These are phyloP conservation scores for Phaeotremella fagi DNA, from an alignment of 768 basidiomycete genomes.

Conservation along the genomic window DNA sequence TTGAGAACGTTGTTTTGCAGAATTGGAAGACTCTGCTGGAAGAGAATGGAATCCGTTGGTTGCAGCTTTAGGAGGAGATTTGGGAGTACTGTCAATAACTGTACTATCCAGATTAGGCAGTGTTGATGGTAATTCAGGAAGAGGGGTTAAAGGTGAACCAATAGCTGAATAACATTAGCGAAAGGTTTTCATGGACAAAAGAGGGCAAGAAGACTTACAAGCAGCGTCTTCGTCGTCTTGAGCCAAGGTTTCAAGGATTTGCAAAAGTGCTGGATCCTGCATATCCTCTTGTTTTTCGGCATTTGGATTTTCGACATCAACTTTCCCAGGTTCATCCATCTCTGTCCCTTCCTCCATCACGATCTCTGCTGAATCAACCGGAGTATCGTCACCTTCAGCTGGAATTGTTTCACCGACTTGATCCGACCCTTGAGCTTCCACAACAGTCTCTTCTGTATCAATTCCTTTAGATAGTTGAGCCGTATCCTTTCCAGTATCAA, in stretches of 20 bases:
- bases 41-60: neutral
- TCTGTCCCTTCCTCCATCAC: neutral
- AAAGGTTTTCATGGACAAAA: neutral
- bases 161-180: slow-evolving; percentile 9
- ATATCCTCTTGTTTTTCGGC: neutral
- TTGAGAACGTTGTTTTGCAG: slow-evolving; percentile 1
- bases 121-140: slow-evolving; percentile 26
- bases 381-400: neutral
- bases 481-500: slow-evolving; percentile 1
- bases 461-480: neutral
- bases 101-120: neutral
- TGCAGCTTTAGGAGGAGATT: neutral
- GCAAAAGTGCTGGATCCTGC: neutral
- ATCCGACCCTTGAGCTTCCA: neutral
- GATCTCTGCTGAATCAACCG: too few relatives aligned
- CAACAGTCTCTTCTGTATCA: neutral
- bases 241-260: neutral
- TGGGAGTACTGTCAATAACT: neutral
- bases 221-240: neutral
- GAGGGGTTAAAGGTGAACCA: slow-evolving; percentile 22
- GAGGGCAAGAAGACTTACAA: neutral
- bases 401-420: neutral
- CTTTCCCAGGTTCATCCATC: neutral
- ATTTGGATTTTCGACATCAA: neutral
- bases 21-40: slow-evolving; percentile 18